These are phyloP conservation scores for Oehlia diaphana DNA, from an alignment of 192 early-diverging fungal species.

Conservation along the genomic window DNA sequence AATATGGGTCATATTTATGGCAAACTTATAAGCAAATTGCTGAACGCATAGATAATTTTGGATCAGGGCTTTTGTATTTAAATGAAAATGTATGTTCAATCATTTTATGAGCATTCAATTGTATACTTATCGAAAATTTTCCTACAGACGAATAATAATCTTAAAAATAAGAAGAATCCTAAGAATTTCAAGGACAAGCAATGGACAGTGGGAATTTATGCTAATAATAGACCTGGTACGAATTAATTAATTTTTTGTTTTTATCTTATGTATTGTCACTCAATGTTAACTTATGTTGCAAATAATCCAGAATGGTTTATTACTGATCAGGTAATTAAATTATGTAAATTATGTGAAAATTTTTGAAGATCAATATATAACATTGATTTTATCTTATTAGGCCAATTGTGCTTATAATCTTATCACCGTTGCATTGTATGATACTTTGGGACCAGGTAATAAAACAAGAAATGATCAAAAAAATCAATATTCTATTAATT, in stretches of 20 bases:
- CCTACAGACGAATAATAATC: constrained; percentile 33
- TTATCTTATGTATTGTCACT: not conserved
- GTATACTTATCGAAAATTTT: not conserved
- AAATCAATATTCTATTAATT: not conserved
- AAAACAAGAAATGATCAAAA: no score
- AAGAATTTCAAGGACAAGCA: constrained; percentile 24
- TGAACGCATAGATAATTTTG: constrained; percentile 62
- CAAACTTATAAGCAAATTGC: constrained; percentile 66
- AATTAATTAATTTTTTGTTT: not conserved
- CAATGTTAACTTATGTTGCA: not conserved
- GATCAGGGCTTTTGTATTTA: constrained; percentile 67
- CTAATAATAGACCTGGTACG: constrained; percentile 63
- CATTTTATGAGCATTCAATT: constrained; percentile 8
- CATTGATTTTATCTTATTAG: not conserved
- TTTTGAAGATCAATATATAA: not conserved
- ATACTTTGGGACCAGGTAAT: constrained; percentile 72
- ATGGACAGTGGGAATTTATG: constrained; percentile 66
- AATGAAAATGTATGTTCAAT: constrained; percentile 40
- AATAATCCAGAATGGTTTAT: constrained; percentile 23
- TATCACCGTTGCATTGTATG: constrained; percentile 80
- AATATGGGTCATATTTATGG: constrained; percentile 70
- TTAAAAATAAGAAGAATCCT: constrained; percentile 19
- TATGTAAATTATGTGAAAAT: not conserved
- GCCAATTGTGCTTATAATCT: constrained; percentile 56
- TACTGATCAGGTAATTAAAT: constrained; percentile 25